These are phyloP conservation scores for Kwoniella dejecticola DNA, from an alignment of 768 basidiomycete genomes.

Conservation along the genomic window DNA sequence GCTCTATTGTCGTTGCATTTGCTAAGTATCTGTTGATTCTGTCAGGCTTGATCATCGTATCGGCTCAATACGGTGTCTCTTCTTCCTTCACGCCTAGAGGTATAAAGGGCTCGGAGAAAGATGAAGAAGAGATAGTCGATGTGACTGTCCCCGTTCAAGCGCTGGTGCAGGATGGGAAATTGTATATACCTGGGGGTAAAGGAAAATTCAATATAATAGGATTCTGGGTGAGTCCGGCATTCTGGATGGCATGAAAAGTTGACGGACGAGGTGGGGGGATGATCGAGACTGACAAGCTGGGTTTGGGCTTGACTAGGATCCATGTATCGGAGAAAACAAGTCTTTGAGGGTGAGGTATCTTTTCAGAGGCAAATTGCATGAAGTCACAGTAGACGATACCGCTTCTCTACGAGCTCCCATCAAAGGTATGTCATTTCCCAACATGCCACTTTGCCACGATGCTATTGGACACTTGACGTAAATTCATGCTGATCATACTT, in stretches of 20 bases:
- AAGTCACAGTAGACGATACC: conserved; percentile 71
- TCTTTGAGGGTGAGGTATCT: conserved; percentile 70
- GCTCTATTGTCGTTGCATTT: too few species aligned
- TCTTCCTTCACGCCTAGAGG: conserved; percentile 47
- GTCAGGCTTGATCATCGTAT: conserved; percentile 73
- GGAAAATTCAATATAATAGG: conserved; percentile 80
- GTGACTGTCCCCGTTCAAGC: conserved; percentile 81
- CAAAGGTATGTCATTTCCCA: conserved; percentile 27
- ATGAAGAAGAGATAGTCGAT: conserved; percentile 66
- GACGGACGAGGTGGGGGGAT: too few species aligned
- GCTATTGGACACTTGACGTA: too few species aligned
- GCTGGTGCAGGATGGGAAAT: conserved; percentile 73
- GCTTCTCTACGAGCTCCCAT: conserved; percentile 61
- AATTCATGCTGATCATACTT: too few species aligned
- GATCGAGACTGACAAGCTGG: too few species aligned
- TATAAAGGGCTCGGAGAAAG: conserved; percentile 54
- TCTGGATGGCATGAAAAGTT: too few species aligned
- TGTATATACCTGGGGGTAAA: conserved; percentile 74
- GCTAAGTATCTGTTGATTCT: neutral
- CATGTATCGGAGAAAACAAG: conserved; percentile 73
- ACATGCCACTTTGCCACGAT: neutral
- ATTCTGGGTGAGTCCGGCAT: conserved; percentile 64
- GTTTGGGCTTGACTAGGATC: conserved; percentile 60
- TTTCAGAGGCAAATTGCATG: conserved; percentile 73
- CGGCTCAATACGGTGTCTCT: conserved; percentile 70